Evolutionary conservation across 306 rosid species (phyloP).

Genomic region (Heteromeles arbutifolia): DNA sequence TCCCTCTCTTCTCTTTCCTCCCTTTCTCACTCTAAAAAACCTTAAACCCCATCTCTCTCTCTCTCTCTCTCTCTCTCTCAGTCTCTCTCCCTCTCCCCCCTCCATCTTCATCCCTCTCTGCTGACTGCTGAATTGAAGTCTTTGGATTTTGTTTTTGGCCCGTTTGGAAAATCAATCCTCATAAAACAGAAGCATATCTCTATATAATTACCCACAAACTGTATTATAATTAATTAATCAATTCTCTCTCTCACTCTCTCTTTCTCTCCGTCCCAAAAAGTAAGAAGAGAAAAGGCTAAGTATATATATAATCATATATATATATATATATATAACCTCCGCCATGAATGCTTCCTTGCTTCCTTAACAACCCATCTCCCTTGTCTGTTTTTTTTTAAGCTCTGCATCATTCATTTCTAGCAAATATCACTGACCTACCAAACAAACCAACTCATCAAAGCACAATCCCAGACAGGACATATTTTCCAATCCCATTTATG

Average conservation of each 20-base stretch:
- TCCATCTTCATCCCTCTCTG: not conserved
- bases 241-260: not conserved
- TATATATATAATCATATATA: no score
- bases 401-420: conserved; percentile 16
- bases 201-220: not conserved
- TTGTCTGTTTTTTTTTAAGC: not conserved
- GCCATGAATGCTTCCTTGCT: conserved; percentile 74
- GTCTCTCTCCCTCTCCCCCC: not conserved
- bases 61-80: not conserved
- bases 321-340: not conserved
- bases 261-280: not conserved
- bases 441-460: conserved; percentile 23
- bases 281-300: conserved; percentile 4
- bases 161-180: not conserved
- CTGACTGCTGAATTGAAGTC: not conserved
- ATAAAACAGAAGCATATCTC: not conserved
- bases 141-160: not conserved
- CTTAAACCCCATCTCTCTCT: not conserved
- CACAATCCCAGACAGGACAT: not conserved
- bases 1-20: not conserved
- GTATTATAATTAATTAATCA: not conserved
- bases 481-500: not conserved
- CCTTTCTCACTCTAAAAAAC: not conserved
- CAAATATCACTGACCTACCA: conserved; percentile 41
- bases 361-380: conserved; percentile 47